Conservation (phyloP, 2,329 filamentous ascomycete genomes). For the Dactylellina haptotyla region DNA sequence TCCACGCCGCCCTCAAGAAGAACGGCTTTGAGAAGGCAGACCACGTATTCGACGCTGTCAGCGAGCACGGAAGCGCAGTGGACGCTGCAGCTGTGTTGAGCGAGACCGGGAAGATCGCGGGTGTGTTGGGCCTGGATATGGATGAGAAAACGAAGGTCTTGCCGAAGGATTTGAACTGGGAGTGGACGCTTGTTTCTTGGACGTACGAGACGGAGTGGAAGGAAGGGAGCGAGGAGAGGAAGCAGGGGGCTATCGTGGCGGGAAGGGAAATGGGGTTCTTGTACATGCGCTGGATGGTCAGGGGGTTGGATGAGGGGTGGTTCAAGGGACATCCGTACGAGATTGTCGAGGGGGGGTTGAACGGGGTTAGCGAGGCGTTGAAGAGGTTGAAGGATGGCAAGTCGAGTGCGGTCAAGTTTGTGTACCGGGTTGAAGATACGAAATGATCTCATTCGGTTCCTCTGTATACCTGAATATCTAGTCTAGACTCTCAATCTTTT, state of each 20-base stretch:
- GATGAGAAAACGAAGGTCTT: conserved; percentile 14
- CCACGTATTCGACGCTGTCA: conserved; percentile 70
- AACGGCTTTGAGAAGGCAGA: conserved; percentile 60
- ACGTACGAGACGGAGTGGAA: conserved; percentile 55
- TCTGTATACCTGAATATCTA: too few species aligned
- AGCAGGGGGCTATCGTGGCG: conserved; percentile 14
- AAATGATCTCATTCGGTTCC: too few species aligned
- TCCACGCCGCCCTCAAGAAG: conserved; percentile 62
- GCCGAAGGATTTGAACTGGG: conserved; percentile 57
- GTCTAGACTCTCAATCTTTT: too few species aligned
- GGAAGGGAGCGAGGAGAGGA: conserved; percentile 32
- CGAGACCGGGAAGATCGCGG: conserved; percentile 61
- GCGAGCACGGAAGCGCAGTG: conserved; percentile 65
- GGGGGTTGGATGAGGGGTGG: conserved; percentile 64
- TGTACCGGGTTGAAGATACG: conserved; percentile 63
- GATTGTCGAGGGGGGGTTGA: conserved; percentile 66
- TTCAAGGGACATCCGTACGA: conserved; percentile 66
- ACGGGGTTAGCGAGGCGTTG: conserved; percentile 63
- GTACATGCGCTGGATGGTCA: conserved; percentile 33
- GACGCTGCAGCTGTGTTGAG: conserved; percentile 65
- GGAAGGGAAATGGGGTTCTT: conserved; percentile 31
- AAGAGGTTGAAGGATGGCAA: conserved; percentile 63
- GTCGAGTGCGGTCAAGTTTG: conserved; percentile 65
- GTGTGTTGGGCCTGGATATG: conserved; percentile 61
- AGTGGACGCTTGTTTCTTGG: conserved; percentile 62